Evolutionary conservation across 1,284 basidiomycete genomes (phyloP), one percentile per base, ranked within the genome.

Genomic region (Ceratobasidium theobromae): DNA sequence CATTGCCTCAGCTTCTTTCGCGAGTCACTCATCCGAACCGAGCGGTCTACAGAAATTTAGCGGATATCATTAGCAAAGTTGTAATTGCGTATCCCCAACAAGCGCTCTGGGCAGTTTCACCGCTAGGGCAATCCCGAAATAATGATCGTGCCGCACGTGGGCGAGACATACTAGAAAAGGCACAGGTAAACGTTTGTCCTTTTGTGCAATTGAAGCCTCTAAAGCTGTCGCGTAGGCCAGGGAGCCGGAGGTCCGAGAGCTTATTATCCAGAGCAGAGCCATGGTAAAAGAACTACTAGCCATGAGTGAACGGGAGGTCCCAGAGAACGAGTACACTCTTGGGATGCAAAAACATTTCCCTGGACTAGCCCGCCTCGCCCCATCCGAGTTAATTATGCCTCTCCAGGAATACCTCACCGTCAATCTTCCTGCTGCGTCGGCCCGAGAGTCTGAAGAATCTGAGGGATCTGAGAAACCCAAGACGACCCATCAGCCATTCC

Each of bases 1-100:
- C 95, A 0, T 95, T 98, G 70, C 95, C 97, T 5, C 97, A 99
- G 79, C 91, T 99, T 67, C 92, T 97, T 9, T 99, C 97, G 25
- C 86, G 97, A 8, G 90, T 99, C 35, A 90, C 89, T 18, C 93
- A 98, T 72, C 79, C 77, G 16, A 90, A 93, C 72, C 73, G 78
- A n/a, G 80, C 81, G 1, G 89, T 95, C 1, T 90, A 85, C 73
- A 75, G 75, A 0, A 77, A 87, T 14, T 78, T 99, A 16, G 81
- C 85, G 1, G 79, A 77, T 65, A 83, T 99, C 41, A 93, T 99
- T 69, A 77, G 80, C 9, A 79, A 76, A 18, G 91, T 98, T 41
- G 82, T 99, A 12, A 77, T 81, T 58, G 85, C 87, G 64, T 96
- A 95, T 74, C 95, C 97, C 3, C 87, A 89, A 53, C 97, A 99